A percentile compares a stretch with the other conserved stretches of the same genome.
Conservation (phyloP, 305 asterid genomes). For the Fraxinus baroniana region DNA sequence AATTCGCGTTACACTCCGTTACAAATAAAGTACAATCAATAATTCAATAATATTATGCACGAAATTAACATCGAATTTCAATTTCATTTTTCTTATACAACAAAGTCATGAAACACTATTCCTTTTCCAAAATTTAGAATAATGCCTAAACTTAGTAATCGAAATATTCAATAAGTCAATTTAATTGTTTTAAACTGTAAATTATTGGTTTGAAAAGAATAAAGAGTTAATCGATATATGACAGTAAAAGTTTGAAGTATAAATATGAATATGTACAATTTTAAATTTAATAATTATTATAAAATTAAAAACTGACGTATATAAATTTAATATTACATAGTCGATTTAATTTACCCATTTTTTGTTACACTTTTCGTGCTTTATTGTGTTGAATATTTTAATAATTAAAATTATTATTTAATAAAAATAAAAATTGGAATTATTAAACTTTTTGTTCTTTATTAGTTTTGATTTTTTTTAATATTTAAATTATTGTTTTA, state of each 20-base stretch:
- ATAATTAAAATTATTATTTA: no score
- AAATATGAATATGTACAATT: not conserved
- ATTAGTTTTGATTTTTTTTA: no score
- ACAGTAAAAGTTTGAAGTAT: no score
- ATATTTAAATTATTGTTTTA: no score
- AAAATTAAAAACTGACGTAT: not conserved
- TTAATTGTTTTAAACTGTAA: not conserved
- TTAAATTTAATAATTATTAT: no score
- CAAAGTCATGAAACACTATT: not conserved
- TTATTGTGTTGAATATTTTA: no score
- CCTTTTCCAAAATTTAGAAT: not conserved
- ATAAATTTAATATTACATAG: not conserved
- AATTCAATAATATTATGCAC: not conserved
- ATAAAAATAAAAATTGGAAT: no score
- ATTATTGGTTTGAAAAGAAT: not conserved
- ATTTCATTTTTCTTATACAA: not conserved
- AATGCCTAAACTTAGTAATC: not conserved
- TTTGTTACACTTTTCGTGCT: no score
- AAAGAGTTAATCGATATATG: not conserved
- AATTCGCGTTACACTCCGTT: not conserved
- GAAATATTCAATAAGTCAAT: not conserved
- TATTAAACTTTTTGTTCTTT: no score
- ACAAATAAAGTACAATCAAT: not conserved
- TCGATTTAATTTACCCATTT: not conserved
- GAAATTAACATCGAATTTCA: not conserved